Base-by-base conservation (phyloP, 2,329 filamentous ascomycete species). In the Anisogramma anomala region DNA sequence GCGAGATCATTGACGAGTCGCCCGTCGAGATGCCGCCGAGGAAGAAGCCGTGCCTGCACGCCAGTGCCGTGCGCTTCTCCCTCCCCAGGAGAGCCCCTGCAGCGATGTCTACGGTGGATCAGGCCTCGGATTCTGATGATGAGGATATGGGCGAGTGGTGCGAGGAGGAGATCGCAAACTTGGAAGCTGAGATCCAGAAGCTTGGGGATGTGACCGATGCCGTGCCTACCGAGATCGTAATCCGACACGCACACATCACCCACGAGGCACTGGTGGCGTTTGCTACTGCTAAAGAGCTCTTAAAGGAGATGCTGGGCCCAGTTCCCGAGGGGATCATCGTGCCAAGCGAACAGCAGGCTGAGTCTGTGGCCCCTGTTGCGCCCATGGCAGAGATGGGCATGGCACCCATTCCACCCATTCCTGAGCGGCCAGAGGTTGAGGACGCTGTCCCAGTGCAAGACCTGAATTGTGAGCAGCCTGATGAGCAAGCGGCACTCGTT, bases 131-230 rank as follows among this genome's bases (percentile, higher is more conserved):
- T 40, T 68, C 66, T 49, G 67, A 77, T 32, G 73, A 77, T 42
- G 73, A 76, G 35, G 69, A 73, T 33, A 70, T 77, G 60, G 71
- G 67, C 14, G 70, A 73, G 38, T 71, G 71, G 44, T 74, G 77
- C 39, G 64, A 68, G 39, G 60, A 61, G 39, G 62, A 74, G 49
- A 74, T 77, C 27, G 55, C 61, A 31, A 70, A 74, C 51, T 64
- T 66, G 2, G 67, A 75, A 45, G 58, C 58, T 0, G 64, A 72
- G 40, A 50, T 77, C 22, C 62, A 63, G 43, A 67, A 65, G 36
- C 54, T 75, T 6, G 61, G 68, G 41, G 54, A 52, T 3, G 51
- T 62, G 42, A 51, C 61, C 45, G 50, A 65, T 43, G 47, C 54
- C 47, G 42, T 68, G 45, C 53, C 65, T 33, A 59, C 61, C 13